Base-by-base conservation (phyloP, 2,329 filamentous ascomycete genomes). In the Corinectria fuckeliana region DNA sequence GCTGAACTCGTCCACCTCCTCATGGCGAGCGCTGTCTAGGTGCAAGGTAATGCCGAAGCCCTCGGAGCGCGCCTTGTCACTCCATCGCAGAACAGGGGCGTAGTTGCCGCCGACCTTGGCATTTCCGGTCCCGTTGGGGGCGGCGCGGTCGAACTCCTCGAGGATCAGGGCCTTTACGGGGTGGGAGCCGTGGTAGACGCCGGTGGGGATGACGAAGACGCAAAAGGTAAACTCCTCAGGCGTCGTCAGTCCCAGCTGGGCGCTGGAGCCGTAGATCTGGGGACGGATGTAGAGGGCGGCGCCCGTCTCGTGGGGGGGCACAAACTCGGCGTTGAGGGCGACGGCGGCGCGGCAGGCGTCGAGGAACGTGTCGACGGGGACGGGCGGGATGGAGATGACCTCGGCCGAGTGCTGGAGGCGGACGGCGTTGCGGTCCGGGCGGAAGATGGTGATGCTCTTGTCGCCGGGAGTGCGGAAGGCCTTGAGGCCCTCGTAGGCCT, bases 31-130 rank as follows among this genome's bases (percentile, higher is more conserved):
- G 75, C 91, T 95, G 78, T 98, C 95, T 54, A 98, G 81, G 75
- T 98, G 94, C 71, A 98, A 82, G 2, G 94, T 98, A 72, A 98
- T 98, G n/a, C 92, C 93, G 72, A 86, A 98, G 28, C 94, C 94
- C 60, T 92, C 85, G 16, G 82, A 80, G 58, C 89, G 82, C 1
- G 95, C 94, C 71, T 85, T 89, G 69, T 96, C 93, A 72, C 91
- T 96, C 84, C 92, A 93, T 56, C 91, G 84, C 71, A 98, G 78
- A 5, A 98, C 94, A 3, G 94, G 94, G 9, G 93, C 94, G 74
- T 98, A 98, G 79, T 98, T 98, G 13, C 94, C 95, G 23, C 95
- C 94, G 3, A 98, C 85, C 79, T 98, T 98, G n/a, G 92, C 94
- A 62, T 87, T 89, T 0, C 94, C 94, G 0, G 91, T 96, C 1